These are phyloP conservation scores for Purpureocillium takamizusanense DNA, from an alignment of 2,329 filamentous ascomycete genomes.

Conservation along the genomic window DNA sequence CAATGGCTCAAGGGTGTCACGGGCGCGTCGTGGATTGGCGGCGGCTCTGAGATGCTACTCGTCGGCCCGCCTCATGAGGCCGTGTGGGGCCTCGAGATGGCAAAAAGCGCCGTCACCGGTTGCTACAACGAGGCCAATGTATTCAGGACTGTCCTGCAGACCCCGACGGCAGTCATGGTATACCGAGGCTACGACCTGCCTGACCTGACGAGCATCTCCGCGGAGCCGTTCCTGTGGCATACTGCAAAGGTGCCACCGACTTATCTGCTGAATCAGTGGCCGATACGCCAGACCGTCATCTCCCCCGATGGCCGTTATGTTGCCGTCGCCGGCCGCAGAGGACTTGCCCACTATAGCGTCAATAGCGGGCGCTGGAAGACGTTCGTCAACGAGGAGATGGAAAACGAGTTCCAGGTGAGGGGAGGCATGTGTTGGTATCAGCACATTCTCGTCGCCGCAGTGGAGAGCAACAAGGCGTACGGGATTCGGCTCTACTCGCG, in stretches of 20 bases:
- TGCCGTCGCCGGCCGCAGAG: slow-evolving; percentile 87
- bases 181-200: slow-evolving; percentile 90
- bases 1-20: slow-evolving; percentile 74
- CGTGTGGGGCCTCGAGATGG: slow-evolving; percentile 84
- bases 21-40: slow-evolving; percentile 77
- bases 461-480: slow-evolving; percentile 76
- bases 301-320: slow-evolving; percentile 91
- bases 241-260: slow-evolving; percentile 74
- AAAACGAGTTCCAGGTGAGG: slow-evolving; percentile 85
- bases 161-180: slow-evolving; percentile 78
- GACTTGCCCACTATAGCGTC: slow-evolving; percentile 91
- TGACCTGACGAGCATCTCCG: slow-evolving; percentile 83
- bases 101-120: slow-evolving; percentile 83
- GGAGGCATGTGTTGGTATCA: slow-evolving; percentile 99
- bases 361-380: slow-evolving; percentile 94
- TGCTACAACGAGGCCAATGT: slow-evolving; percentile 90
- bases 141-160: slow-evolving; percentile 80
- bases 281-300: slow-evolving; percentile 76
- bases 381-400: slow-evolving; percentile 70
- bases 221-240: slow-evolving; percentile 92
- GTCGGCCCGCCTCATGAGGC: slow-evolving; percentile 62
- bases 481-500: slow-evolving; percentile 90
- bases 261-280: slow-evolving; percentile 90
- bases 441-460: slow-evolving; percentile 84
- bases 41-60: slow-evolving; percentile 78